phyloP scores from a whole-genome alignment of 108 stramenopile genomes.

The Fistulifera pelliculosa region DNA sequence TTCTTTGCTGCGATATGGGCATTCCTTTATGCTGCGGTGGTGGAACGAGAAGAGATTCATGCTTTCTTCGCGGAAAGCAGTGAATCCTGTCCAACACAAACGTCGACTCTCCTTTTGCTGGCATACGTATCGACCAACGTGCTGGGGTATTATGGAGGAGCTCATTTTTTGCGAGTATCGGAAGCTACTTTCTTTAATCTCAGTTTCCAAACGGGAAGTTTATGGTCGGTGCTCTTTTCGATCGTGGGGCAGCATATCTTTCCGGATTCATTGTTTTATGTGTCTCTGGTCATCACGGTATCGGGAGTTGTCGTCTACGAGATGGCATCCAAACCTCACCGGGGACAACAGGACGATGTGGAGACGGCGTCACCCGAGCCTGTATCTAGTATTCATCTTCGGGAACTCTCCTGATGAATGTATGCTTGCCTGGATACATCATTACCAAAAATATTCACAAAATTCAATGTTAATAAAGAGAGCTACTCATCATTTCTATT shows the following conservation, averaged over 20 bases:
- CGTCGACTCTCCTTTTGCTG: conserved; percentile 6
- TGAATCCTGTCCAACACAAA: neutral
- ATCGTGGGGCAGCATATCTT: conserved; percentile 67
- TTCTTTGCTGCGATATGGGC: conserved; percentile 69
- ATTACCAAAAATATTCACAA: too few relatives aligned
- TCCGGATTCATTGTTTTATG: conserved; percentile 72
- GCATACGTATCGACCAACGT: conserved; percentile 13
- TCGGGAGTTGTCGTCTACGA: conserved; percentile 87
- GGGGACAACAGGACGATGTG: neutral
- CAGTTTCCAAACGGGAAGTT: conserved; percentile 90
- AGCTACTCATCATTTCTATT: too few relatives aligned
- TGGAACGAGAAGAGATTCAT: conserved; percentile 55
- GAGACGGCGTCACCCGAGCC: too few relatives aligned
- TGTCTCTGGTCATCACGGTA: conserved; percentile 68
- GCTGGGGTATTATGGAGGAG: conserved; percentile 47
- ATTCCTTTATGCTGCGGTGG: conserved; percentile 39
- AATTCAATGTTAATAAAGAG: too few relatives aligned
- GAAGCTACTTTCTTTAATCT: conserved; percentile 74
- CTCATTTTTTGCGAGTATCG: conserved; percentile 57
- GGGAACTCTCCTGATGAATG: too few relatives aligned
- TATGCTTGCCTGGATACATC: too few relatives aligned
- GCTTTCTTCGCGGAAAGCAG: conserved; percentile 24
- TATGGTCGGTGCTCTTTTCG: conserved; percentile 84
- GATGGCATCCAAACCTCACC: conserved; percentile 59
- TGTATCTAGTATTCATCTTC: too few relatives aligned